Evolutionary conservation across 164 flowering plant genomes (phyloP).

Genomic region (Euptelea pleiosperma): DNA sequence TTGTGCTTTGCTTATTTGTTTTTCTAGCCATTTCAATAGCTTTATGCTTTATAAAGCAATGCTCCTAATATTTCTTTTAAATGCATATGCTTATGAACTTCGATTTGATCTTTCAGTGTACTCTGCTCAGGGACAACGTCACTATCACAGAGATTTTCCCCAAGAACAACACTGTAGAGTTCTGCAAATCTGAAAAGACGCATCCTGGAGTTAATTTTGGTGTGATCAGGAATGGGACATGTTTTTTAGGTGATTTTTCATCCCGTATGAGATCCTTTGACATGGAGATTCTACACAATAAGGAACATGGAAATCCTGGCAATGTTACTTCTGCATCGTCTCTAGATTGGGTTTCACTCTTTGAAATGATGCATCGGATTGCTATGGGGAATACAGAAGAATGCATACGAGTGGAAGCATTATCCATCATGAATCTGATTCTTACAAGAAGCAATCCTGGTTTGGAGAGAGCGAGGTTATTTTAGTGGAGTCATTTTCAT

Average conservation of each 20-base stretch:
- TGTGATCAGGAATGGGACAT: conserved; percentile 13
- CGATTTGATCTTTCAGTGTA: conserved; percentile 80
- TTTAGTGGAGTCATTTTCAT: not conserved
- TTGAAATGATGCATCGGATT: conserved; percentile 54
- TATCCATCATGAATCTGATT: conserved; percentile 73
- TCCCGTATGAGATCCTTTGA: conserved; percentile 15
- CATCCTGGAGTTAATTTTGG: conserved; percentile 13
- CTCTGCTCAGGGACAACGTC: conserved; percentile 82
- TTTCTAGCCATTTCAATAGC: no score
- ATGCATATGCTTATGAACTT: conserved; percentile 53
- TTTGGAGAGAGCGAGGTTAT: conserved; percentile 69
- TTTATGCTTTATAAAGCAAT: not conserved
- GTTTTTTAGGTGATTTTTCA: conserved; percentile 14
- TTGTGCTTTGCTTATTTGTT: not conserved
- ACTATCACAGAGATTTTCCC: conserved; percentile 31
- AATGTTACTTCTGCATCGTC: conserved; percentile 11
- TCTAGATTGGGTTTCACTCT: conserved; percentile 51
- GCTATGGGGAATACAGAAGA: conserved; percentile 36
- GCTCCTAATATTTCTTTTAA: not conserved
- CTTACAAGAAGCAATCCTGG: conserved; percentile 57
- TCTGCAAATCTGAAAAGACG: conserved; percentile 21
- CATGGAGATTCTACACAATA: conserved; percentile 18
- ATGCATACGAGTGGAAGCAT: conserved; percentile 53
- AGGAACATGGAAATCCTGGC: conserved; percentile 6
- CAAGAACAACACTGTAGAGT: conserved; percentile 15